Evolutionary conservation across 2,329 filamentous ascomycete species (phyloP).

Genomic region (Samsoniella hepiali): DNA sequence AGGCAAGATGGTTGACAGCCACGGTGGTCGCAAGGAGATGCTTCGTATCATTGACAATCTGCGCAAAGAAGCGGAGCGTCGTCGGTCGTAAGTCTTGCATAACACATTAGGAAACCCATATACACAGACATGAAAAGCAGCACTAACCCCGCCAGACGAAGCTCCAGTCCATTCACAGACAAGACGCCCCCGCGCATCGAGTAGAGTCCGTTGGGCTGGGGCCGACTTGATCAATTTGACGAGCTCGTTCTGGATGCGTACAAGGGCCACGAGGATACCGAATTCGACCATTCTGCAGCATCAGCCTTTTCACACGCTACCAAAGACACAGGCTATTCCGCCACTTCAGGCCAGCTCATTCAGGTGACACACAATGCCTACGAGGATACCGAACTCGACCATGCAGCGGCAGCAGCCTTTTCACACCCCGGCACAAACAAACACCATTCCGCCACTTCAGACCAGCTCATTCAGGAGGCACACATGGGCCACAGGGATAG

Average conservation of each 20-base stretch:
- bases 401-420: no score
- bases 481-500: no score
- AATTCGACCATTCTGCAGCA: not conserved
- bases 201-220: slow-evolving; percentile 34
- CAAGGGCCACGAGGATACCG: not conserved
- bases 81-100: slow-evolving; percentile 66
- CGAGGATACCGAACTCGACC: no score
- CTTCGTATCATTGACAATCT: slow-evolving; percentile 81
- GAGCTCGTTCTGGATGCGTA: slow-evolving; percentile 16
- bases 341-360: no score
- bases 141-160: slow-evolving; percentile 29
- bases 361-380: no score
- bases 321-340: not conserved
- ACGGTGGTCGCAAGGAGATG: slow-evolving; percentile 83
- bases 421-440: no score
- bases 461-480: no score
- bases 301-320: not conserved
- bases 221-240: slow-evolving; percentile 31
- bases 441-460: no score
- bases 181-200: slow-evolving; percentile 45
- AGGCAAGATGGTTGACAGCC: slow-evolving; percentile 78
- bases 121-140: not conserved
- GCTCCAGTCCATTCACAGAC: slow-evolving; percentile 37
- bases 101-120: no score
- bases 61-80: slow-evolving; percentile 80